phyloP scores from a whole-genome alignment of 1,139 yeast species.

The Blastobotrys arbuscula region DNA sequence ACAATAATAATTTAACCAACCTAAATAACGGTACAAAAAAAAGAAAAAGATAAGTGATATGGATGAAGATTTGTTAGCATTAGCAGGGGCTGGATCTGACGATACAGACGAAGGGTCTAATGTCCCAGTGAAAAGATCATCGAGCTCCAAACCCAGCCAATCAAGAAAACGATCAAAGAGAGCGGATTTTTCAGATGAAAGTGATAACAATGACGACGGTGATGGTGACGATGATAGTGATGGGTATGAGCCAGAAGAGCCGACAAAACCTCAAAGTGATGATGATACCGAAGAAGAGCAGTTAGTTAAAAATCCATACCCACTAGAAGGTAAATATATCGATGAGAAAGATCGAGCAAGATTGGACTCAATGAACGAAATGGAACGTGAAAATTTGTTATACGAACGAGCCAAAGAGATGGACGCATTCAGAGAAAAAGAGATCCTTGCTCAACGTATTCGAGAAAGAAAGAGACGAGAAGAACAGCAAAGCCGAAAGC shows the following conservation, averaged over 20 bases:
- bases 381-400: slow-evolving; percentile 82
- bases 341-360: slow-evolving; percentile 69
- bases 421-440: slow-evolving; percentile 79
- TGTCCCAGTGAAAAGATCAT: slow-evolving; percentile 12
- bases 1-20: neutral
- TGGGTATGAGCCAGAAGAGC: slow-evolving; percentile 12
- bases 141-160: neutral
- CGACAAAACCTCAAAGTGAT: slow-evolving; percentile 36
- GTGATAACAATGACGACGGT: slow-evolving; percentile 25
- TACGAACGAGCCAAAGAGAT: slow-evolving; percentile 90
- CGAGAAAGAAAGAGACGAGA: slow-evolving; percentile 48
- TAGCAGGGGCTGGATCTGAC: slow-evolving; percentile 66
- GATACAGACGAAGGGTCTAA: slow-evolving; percentile 16
- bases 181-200: slow-evolving; percentile 23
- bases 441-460: slow-evolving; percentile 76
- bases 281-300: slow-evolving; percentile 43
- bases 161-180: slow-evolving; percentile 5
- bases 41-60: slow-evolving; percentile 26
- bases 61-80: slow-evolving; percentile 66
- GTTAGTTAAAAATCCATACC: slow-evolving; percentile 65
- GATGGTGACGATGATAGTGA: slow-evolving; percentile 33
- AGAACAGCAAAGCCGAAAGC: slow-evolving; percentile 30
- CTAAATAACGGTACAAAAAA: neutral
- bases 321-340: slow-evolving; percentile 85
- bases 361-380: slow-evolving; percentile 75